Conservation (phyloP, 2,329 filamentous ascomycete genomes). For the Nothophaeocryptopus gaeumannii region DNA sequence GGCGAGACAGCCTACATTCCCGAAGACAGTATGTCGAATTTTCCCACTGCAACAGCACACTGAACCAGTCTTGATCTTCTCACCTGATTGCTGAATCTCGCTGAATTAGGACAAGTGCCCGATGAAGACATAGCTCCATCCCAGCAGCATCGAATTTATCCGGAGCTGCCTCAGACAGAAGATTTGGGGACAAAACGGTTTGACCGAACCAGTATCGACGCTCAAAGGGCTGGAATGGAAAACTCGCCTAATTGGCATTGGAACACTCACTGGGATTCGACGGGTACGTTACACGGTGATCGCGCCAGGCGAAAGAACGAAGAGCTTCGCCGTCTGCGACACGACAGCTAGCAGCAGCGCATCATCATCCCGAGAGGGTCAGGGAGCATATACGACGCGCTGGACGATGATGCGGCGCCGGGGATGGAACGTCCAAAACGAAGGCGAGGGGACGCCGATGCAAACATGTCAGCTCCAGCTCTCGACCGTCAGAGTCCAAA, state of each 20-base stretch:
- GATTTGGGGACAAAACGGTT: not conserved
- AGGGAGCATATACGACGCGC: too few relatives aligned
- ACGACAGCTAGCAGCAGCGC: too few relatives aligned
- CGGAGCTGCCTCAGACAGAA: not conserved
- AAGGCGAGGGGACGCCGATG: too few relatives aligned
- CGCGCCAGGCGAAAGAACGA: conserved; percentile 3
- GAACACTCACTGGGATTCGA: conserved; percentile 5
- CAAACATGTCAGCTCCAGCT: too few relatives aligned
- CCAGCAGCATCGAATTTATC: conserved; percentile 1
- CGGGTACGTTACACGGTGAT: conserved; percentile 3
- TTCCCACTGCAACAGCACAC: not conserved
- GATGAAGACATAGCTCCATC: not conserved
- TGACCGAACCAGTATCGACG: not conserved
- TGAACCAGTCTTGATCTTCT: conserved; percentile 1
- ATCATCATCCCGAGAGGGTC: too few relatives aligned
- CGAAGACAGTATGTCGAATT: not conserved
- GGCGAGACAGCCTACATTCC: conserved; percentile 8
- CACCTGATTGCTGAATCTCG: too few relatives aligned
- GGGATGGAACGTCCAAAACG: too few relatives aligned
- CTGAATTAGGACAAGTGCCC: too few relatives aligned
- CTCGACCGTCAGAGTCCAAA: too few relatives aligned
- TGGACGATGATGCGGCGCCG: too few relatives aligned
- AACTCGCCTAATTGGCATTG: not conserved
- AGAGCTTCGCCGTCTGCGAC: not conserved
- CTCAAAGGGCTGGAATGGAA: not conserved